These are phyloP conservation scores for Thielaviopsis musarum DNA, from an alignment of 2,329 filamentous ascomycete genomes.

Conservation along the genomic window DNA sequence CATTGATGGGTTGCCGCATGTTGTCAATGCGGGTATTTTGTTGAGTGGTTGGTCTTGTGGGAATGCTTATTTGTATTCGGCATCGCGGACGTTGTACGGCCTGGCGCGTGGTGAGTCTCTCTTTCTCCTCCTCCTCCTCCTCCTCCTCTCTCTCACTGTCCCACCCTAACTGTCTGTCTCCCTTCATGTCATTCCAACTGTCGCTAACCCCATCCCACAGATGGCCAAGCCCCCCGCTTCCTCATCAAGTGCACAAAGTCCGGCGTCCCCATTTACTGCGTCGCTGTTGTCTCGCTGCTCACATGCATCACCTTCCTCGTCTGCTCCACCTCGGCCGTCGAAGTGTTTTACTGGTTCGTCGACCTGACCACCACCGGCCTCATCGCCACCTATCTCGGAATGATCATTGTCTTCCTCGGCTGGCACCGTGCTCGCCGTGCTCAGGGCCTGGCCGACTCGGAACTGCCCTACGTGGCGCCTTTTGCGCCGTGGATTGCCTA, in stretches of 20 bases:
- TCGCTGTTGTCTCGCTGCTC: constrained; percentile 35
- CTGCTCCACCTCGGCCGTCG: constrained; percentile 28
- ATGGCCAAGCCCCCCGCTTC: constrained; percentile 32
- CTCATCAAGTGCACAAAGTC: constrained; percentile 40
- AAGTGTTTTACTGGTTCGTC: constrained; percentile 36
- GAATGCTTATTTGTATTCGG: constrained; percentile 35
- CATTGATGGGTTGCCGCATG: constrained; percentile 43
- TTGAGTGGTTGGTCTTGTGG: constrained; percentile 28
- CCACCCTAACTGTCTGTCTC: too few species aligned
- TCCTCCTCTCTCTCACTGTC: constrained; percentile 9
- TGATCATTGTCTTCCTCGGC: constrained; percentile 28
- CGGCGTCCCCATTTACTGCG: constrained; percentile 45
- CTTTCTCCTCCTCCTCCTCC: background rate
- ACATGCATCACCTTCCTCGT: constrained; percentile 36
- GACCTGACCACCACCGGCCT: constrained; percentile 39
- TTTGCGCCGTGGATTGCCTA: constrained; percentile 14
- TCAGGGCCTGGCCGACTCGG: constrained; percentile 30
- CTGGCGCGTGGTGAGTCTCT: constrained; percentile 23
- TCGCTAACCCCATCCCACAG: constrained; percentile 11
- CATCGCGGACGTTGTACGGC: constrained; percentile 32
- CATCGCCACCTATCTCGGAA: constrained; percentile 46
- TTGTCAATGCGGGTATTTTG: constrained; percentile 32
- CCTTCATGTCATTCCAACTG: too few species aligned
- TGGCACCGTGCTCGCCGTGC: constrained; percentile 36
- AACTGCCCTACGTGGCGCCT: constrained; percentile 33